Evolutionary conservation across 2,329 filamentous ascomycete species (phyloP).

Genomic region (Parasarocladium wereldwijsianum): DNA sequence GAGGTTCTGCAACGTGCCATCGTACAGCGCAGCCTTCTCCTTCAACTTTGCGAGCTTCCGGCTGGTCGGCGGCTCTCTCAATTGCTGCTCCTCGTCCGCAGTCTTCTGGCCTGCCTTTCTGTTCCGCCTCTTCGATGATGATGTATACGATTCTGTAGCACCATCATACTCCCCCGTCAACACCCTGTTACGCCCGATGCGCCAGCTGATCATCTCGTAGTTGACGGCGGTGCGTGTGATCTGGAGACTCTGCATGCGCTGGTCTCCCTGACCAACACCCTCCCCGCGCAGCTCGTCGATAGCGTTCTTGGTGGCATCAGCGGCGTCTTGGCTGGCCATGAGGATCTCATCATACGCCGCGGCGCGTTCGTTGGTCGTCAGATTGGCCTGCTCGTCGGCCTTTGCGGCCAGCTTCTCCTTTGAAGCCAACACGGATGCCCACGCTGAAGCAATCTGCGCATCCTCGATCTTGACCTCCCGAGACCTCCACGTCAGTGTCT

Average conservation of each 20-base stretch:
- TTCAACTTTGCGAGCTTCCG: conserved; percentile 67
- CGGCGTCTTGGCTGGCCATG: conserved; percentile 80
- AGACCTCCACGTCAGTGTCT: conserved; percentile 72
- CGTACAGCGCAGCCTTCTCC: conserved; percentile 80
- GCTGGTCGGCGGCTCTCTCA: conserved; percentile 52
- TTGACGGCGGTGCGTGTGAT: conserved; percentile 88
- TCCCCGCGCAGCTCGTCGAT: conserved; percentile 83
- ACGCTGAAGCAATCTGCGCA: conserved; percentile 74
- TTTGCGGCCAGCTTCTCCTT: conserved; percentile 32
- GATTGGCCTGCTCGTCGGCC: conserved; percentile 25
- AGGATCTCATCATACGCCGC: conserved; percentile 85
- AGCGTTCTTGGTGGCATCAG: conserved; percentile 82
- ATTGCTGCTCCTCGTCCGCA: conserved; percentile 26
- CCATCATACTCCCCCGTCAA: conserved; percentile 76
- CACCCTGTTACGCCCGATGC: conserved; percentile 83
- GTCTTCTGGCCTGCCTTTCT: conserved; percentile 21
- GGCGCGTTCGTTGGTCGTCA: conserved; percentile 52
- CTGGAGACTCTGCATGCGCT: conserved; percentile 81
- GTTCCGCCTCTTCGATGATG: conserved; percentile 41
- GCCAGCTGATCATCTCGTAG: conserved; percentile 87
- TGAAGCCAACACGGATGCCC: conserved; percentile 51
- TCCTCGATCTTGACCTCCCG: conserved; percentile 83
- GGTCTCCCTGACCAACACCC: conserved; percentile 68
- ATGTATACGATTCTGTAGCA: conserved; percentile 37
- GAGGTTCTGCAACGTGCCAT: conserved; percentile 79